These are phyloP conservation scores for Xylaria castorea DNA, from an alignment of 495 filamentous ascomycete species.

Conservation along the genomic window DNA sequence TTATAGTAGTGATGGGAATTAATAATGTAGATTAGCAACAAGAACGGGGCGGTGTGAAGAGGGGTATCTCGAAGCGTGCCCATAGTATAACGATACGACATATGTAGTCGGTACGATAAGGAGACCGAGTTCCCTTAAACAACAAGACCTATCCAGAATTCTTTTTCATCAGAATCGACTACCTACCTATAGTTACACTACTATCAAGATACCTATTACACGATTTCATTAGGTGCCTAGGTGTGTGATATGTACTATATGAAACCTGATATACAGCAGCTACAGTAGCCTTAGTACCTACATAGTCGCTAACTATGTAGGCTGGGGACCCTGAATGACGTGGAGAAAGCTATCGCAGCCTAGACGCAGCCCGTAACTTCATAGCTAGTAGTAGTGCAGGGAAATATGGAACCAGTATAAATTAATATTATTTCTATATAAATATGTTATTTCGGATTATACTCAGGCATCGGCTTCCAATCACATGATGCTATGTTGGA, in stretches of 20 bases:
- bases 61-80: not conserved
- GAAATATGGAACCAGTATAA: constrained; percentile 5
- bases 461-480: constrained; percentile 16
- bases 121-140: not conserved
- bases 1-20: not conserved
- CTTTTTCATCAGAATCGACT: not conserved
- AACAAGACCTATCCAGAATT: not conserved
- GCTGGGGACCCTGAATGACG: constrained; percentile 3
- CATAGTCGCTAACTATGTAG: not conserved
- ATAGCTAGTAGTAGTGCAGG: not conserved
- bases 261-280: not conserved
- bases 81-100: not conserved
- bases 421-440: constrained; percentile 3
- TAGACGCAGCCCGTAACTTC: not conserved
- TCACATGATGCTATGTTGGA: constrained; percentile 17
- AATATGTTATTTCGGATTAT: not conserved
- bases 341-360: not conserved
- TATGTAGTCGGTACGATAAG: not conserved
- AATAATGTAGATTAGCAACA: constrained; percentile 9
- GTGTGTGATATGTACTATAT: too few relatives aligned
- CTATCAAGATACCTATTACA: too few relatives aligned
- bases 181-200: too few relatives aligned
- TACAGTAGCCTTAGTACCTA: not conserved
- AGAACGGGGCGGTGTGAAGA: not conserved
- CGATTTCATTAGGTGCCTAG: too few relatives aligned